Base-by-base conservation (phyloP, 1,284 basidiomycete genomes). In the Ganoderma lucidum region DNA sequence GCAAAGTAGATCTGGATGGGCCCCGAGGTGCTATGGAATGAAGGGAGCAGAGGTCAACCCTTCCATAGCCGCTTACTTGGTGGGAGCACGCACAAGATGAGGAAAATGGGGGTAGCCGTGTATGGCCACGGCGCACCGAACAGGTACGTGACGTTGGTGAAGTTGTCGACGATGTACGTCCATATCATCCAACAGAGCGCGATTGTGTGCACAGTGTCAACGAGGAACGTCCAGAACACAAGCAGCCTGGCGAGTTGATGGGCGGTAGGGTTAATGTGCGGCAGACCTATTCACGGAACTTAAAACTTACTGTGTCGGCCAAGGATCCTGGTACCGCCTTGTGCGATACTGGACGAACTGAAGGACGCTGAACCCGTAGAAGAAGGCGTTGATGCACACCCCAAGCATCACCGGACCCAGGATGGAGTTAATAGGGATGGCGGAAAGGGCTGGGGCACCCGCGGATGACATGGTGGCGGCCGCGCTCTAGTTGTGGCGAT, bases 1-100 rank as follows among this genome's bases (percentile, higher is more conserved):
- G 79, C 77, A 55, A 82, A 77, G 68, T 78, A 81, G 19, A 79
- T 65, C 70, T 82, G 79, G 19, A 81, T 80, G 4, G 80, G 81
- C 23, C 76, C 77, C 6, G 80, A 78, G 2, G 79, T 78, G 32
- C 81, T 82, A 37, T 35, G 10, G 23, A 28, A 23, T 53, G 2
- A 58, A 9, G 35, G 12, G 6, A 59, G n/a, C 14, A 2, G 42
- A n/a, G 15, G 23, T 39, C 35, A 64, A 12, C 19, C 41, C 5
- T 1, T 23, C 12, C n/a, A 2, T 0, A 6, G 28, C 30, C n/a
- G 60, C 15, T 17, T 23, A 3, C 17, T 23, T 9, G 55, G 8
- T 45, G 45, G 28, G 39, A 72, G 1, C 64, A 79, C 75, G 75
- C 30, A 37, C 73, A 73, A 3, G 44, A 68, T 63, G 42, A 72